Conservation (phyloP, 2,329 filamentous ascomycete species). For the Aureobasidium sp. region DNA sequence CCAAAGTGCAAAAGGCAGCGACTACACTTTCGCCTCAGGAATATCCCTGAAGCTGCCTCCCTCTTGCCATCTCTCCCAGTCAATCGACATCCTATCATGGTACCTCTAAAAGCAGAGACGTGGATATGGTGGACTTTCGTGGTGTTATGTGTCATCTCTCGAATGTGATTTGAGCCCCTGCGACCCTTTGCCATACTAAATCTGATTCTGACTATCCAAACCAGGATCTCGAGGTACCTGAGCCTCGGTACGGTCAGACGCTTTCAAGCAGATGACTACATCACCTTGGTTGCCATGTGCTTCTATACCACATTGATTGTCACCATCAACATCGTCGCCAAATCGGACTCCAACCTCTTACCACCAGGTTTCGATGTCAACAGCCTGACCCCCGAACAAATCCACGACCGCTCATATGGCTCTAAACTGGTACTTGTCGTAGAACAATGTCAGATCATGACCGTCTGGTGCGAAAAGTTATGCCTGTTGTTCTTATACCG, state of each 20-base stretch:
- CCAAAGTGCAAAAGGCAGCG: not conserved
- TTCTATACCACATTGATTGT: constrained; percentile 46
- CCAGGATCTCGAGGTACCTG: constrained; percentile 38
- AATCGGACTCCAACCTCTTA: constrained; percentile 38
- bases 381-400: constrained; percentile 26
- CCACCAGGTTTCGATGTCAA: constrained; percentile 40
- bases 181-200: constrained; percentile 1
- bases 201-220: constrained; percentile 7
- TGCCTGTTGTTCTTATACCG: constrained; percentile 34
- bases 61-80: not conserved
- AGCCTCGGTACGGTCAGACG: constrained; percentile 40
- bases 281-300: constrained; percentile 47
- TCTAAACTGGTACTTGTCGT: constrained; percentile 35
- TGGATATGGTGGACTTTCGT: constrained; percentile 43
- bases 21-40: constrained; percentile 14
- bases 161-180: constrained; percentile 32
- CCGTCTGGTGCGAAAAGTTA: constrained; percentile 33
- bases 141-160: constrained; percentile 32
- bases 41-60: constrained; percentile 9
- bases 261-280: constrained; percentile 51
- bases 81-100: constrained; percentile 20
- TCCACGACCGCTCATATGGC: constrained; percentile 25
- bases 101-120: constrained; percentile 35
- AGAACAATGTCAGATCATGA: constrained; percentile 32
- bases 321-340: constrained; percentile 38